Percentiles rank a stretch among this genome's conserved stretches.
phyloP scores from a whole-genome alignment of 805 yeast genomes.

The Starmerella lactis-condensi region DNA sequence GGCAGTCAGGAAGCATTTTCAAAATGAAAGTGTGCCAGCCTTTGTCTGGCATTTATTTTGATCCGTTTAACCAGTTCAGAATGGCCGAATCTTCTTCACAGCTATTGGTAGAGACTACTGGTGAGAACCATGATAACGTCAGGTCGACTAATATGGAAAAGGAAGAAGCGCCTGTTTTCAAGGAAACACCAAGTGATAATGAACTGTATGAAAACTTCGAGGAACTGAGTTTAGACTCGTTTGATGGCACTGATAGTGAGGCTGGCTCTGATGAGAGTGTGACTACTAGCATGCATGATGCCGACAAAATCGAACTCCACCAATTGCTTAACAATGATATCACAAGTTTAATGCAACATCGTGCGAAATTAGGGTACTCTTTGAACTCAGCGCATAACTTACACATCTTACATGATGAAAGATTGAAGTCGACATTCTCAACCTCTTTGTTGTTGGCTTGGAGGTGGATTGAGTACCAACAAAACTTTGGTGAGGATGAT shows the following conservation, averaged over 20 bases:
- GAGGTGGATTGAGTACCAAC: conserved; percentile 75
- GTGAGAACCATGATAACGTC: conserved; percentile 1
- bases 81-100: conserved; percentile 6
- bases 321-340: conserved; percentile 49
- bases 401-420: conserved; percentile 23
- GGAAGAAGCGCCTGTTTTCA: not conserved
- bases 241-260: conserved; percentile 3
- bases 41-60: conserved; percentile 43
- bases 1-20: conserved; percentile 78
- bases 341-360: conserved; percentile 45
- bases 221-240: not conserved
- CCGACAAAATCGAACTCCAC: conserved; percentile 13
- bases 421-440: conserved; percentile 28
- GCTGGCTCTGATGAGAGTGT: conserved; percentile 1
- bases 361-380: conserved; percentile 62
- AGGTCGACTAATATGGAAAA: not conserved
- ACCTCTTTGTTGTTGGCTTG: conserved; percentile 53
- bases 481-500: conserved; percentile 33
- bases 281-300: conserved; percentile 8
- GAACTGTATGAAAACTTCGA: not conserved
- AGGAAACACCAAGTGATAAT: not conserved
- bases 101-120: conserved; percentile 3
- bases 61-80: conserved; percentile 29
- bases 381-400: conserved; percentile 47
- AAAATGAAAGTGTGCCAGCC: conserved; percentile 57